Evolutionary conservation across 495 filamentous ascomycete genomes (phyloP).

Genomic region (Entonaema liquescens): DNA sequence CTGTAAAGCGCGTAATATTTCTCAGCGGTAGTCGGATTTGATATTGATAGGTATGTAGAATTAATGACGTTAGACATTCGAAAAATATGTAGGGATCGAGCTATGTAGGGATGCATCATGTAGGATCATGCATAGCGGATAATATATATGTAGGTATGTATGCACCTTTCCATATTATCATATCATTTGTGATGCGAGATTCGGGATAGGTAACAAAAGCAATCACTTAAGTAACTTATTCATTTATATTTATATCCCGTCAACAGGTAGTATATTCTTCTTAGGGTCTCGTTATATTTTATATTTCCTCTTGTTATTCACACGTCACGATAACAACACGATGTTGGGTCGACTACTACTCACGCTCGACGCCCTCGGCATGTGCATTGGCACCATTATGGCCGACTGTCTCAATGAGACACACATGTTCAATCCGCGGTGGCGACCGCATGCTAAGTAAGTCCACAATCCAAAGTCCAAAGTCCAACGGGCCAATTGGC

Average conservation of each 20-base stretch:
- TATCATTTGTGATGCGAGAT: background rate
- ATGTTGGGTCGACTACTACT: constrained; percentile 58
- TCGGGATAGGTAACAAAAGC: too few species aligned
- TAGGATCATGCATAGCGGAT: background rate
- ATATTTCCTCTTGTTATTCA: too few species aligned
- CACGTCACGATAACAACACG: background rate
- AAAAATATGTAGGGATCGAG: background rate
- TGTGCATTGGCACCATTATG: constrained; percentile 52
- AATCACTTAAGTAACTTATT: too few species aligned
- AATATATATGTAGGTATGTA: too few species aligned
- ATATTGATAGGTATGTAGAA: background rate
- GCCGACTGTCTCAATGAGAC: constrained; percentile 61
- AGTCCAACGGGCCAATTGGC: too few species aligned
- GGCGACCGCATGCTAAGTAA: constrained; percentile 64
- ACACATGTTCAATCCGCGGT: constrained; percentile 64
- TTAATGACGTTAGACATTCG: constrained; percentile 11
- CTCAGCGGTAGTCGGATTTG: background rate
- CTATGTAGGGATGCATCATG: background rate
- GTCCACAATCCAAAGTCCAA: background rate
- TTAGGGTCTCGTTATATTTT: background rate
- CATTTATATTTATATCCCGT: too few species aligned
- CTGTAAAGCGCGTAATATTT: background rate
- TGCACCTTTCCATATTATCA: too few species aligned
- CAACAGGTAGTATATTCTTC: too few species aligned
- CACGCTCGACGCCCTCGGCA: constrained; percentile 52